Evolutionary conservation across 306 rosid genomes (phyloP), one percentile per base, ranked within the genome.

Genomic region (Urtica urens): DNA sequence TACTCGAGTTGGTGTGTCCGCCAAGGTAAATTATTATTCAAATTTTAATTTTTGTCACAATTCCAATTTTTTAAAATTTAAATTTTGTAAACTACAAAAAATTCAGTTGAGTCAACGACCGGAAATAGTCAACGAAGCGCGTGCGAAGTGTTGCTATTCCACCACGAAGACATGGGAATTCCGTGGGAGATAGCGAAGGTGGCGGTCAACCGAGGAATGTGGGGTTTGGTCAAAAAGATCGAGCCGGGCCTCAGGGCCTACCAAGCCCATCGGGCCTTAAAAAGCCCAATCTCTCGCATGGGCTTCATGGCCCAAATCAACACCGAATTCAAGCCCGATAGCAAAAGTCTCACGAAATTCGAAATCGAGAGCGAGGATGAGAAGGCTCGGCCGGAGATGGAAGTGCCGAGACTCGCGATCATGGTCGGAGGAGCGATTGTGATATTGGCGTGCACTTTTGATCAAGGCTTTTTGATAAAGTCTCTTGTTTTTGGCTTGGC

Each of bases 121-220:
- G 83, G 78, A 19, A 68, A 49, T 26, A 84, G 73, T 23, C 77
- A 74, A 67, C 55, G 74, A 43, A 81, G 80, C 35, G 75, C 97
- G 35, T 90, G 95, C 47, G 97, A 90, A 69, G 78, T 90, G 58
- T 46, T 84, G 24, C 56, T 90, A 53, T 90, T 78, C 78, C 97
- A 90, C 49, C 66, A 79, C 0, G 97, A 90, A 75, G 97, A 84
- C 72, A 90, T 90, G 97, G 97, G 97, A 19, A 90, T 90, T 19
- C 95, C 95, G 17, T 81, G 97, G 97, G 97, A 90, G 71, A 64
- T 90, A 7, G 95, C 97, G 1, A 90, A 90, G 65, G 77, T 90
- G 10, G 97, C 93, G 46, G 81, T 90, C 35, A 83, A 82, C 28
- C 81, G 78, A 55, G 97, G 97, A 4, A 84, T 90, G 97, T 90